Base-by-base conservation (phyloP, 148 eudicot genomes). In the Amaranthus cruentus region DNA sequence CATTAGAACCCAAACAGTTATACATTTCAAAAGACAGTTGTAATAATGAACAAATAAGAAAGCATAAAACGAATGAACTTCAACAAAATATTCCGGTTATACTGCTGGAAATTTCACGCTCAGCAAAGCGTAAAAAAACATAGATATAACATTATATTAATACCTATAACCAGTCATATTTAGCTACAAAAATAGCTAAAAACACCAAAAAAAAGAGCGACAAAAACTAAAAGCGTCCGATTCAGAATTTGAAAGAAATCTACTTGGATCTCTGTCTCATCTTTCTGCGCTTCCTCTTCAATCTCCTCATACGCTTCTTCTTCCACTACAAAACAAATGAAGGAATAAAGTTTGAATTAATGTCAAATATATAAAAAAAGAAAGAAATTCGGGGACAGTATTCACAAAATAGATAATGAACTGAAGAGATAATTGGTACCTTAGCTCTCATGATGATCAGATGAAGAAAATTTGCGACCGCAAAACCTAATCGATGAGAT, bases 271-370 rank as follows among this genome's bases (percentile, higher is more conserved):
- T 55, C 61, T 74, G 77, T 55, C 77, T 74, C 77, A 74, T 74
- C 77, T 74, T 74, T 74, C 77, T 54, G 55, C 77, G 77, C 77
- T 74, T 74, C 47, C 77, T 74, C 77, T 74, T 74, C 70, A 74
- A 74, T 43, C 77, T 55, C 77, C 77, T 74, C 77, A 74, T 74
- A 55, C 77, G 77, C 71, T 74, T 74, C 77, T 74, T 74, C 77
- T 74, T 74, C 77, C 77, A 74, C 77, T 74, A 47, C 38, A 69
- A 28, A 28, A 28, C 38, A 28, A 28, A 28, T 28, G 38, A 28
- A 0, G 38, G 38, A 28, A 28, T 18, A 28, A 28, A 0, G 38
- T 28, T 28, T 28, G 38, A 28, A 28, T 28, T 0, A 28, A 28
- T 28, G 38, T 28, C 2, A 28, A 28, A 28, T 28, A 28, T 2